A percentile compares a stretch with the other conserved stretches of the same genome.
These are phyloP conservation scores for Trichoderma brevicompactum DNA, from an alignment of 2,329 filamentous ascomycete species.

Conservation along the genomic window DNA sequence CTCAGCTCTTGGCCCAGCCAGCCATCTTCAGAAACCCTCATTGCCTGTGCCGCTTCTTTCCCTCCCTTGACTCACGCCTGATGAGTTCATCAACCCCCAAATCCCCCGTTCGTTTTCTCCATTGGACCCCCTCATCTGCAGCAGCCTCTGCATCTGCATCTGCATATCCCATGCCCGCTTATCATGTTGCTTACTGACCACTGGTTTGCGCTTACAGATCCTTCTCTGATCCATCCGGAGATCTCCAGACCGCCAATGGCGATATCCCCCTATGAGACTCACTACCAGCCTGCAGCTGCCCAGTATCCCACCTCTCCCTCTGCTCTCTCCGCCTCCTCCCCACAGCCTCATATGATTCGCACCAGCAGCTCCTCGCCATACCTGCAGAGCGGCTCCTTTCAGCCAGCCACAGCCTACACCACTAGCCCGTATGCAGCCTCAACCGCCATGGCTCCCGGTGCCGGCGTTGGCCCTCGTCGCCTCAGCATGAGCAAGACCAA, in stretches of 20 bases:
- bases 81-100: constrained; percentile 13
- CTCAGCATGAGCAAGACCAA: constrained; percentile 59
- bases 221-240: constrained; percentile 61
- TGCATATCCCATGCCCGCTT: neutral
- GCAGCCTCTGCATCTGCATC: neutral
- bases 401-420: constrained; percentile 54
- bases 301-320: constrained; percentile 63
- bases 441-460: constrained; percentile 33
- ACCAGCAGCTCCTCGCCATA: constrained; percentile 69
- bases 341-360: constrained; percentile 53
- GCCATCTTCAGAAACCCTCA: constrained; percentile 12
- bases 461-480: constrained; percentile 55
- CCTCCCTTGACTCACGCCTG: constrained; percentile 19
- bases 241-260: constrained; percentile 54
- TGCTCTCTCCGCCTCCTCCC: constrained; percentile 56
- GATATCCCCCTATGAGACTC: constrained; percentile 52
- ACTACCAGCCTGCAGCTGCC: constrained; percentile 52
- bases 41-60: neutral
- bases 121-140: neutral
- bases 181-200: constrained; percentile 44
- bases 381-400: constrained; percentile 58
- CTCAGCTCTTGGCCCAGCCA: constrained; percentile 7
- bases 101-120: neutral
- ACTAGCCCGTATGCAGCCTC: constrained; percentile 61
- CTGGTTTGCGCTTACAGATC: constrained; percentile 49